These are phyloP conservation scores for Russula sp. DNA, from an alignment of 768 basidiomycete species.

Conservation along the genomic window DNA sequence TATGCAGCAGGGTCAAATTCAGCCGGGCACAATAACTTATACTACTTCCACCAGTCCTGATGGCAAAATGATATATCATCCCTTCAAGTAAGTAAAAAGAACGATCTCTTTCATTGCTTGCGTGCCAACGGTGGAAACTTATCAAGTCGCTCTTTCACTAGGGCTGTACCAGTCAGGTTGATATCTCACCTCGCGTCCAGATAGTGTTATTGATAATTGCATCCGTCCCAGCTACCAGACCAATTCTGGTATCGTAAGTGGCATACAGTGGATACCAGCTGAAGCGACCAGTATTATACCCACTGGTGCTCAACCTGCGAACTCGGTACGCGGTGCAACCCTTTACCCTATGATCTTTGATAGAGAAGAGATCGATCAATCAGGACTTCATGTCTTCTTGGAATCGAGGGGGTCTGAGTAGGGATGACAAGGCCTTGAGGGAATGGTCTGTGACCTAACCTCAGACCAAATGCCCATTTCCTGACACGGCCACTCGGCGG, in stretches of 20 bases:
- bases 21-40: conserved; percentile 66
- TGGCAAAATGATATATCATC: conserved; percentile 60
- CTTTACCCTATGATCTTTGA: conserved; percentile 7
- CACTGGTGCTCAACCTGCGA: conserved; percentile 53
- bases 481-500: not conserved
- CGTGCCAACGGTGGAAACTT: conserved; percentile 16
- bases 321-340: conserved; percentile 36
- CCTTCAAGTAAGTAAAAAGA: conserved; percentile 50
- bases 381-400: conserved; percentile 59
- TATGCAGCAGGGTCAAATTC: conserved; percentile 38
- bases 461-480: not conserved
- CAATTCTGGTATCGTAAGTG: conserved; percentile 56
- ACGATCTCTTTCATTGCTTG: conserved; percentile 11
- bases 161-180: conserved; percentile 72
- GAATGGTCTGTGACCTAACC: conserved; percentile 19
- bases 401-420: conserved; percentile 35
- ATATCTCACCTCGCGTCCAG: conserved; percentile 21
- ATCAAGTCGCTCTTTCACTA: conserved; percentile 30
- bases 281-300: conserved; percentile 61
- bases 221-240: conserved; percentile 59
- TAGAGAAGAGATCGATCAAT: conserved; percentile 6
- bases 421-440: conserved; percentile 24
- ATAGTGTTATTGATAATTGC: not conserved
- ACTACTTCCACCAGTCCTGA: conserved; percentile 58
- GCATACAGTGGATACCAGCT: conserved; percentile 62